These are phyloP conservation scores for Candida tropicalis DNA, from an alignment of 1,139 yeast species.

Conservation along the genomic window DNA sequence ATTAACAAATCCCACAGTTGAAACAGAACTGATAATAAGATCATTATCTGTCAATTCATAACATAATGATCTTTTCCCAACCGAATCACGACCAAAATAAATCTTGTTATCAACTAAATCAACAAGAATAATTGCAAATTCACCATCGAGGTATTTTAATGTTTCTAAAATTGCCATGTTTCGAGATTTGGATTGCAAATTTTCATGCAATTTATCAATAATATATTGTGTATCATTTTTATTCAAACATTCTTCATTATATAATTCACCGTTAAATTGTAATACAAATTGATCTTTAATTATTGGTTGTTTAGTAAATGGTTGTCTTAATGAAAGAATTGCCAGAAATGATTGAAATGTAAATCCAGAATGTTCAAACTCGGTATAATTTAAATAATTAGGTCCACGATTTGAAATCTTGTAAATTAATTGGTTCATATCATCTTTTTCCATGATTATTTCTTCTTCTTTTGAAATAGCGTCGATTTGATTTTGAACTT, in stretches of 20 bases:
- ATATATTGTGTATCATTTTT: slow-evolving; percentile 39
- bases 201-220: slow-evolving; percentile 22
- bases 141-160: slow-evolving; percentile 64
- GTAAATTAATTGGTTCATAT: slow-evolving; percentile 32
- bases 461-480: slow-evolving; percentile 18
- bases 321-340: slow-evolving; percentile 76
- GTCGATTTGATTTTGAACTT: slow-evolving; percentile 21
- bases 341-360: slow-evolving; percentile 56
- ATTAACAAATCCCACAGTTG: slow-evolving; percentile 43
- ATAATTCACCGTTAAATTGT: slow-evolving; percentile 91
- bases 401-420: slow-evolving; percentile 58
- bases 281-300: slow-evolving; percentile 31
- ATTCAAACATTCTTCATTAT: slow-evolving; percentile 53
- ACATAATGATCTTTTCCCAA: slow-evolving; percentile 80
- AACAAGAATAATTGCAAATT: slow-evolving; percentile 68
- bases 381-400: slow-evolving; percentile 34
- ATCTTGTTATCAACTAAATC: slow-evolving; percentile 40
- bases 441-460: slow-evolving; percentile 5
- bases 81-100: slow-evolving; percentile 80
- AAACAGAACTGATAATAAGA: slow-evolving; percentile 51
- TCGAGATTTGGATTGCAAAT: slow-evolving; percentile 15
- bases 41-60: slow-evolving; percentile 35
- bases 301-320: slow-evolving; percentile 74
- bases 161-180: slow-evolving; percentile 32
- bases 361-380: slow-evolving; percentile 16